Percentiles rank a stretch among this genome's conserved stretches.
Conservation (phyloP, 805 yeast genomes). For the Babjeviella inositovora region DNA sequence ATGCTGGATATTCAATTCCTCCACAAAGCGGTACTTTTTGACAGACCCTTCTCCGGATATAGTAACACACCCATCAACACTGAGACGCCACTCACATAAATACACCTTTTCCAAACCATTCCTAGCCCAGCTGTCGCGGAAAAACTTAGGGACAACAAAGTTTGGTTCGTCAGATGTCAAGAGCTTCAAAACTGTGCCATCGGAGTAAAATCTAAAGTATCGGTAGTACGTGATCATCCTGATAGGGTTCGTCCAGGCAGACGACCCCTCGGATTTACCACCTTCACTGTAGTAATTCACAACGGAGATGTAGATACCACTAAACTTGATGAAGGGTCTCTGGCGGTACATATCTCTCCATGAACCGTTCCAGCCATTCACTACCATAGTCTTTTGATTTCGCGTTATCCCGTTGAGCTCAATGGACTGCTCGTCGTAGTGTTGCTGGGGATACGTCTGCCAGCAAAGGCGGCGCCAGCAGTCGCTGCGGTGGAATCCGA, state of each 20-base stretch:
- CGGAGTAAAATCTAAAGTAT: constrained; percentile 65
- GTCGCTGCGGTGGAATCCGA: constrained; percentile 35
- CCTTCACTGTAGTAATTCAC: constrained; percentile 81
- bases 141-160: constrained; percentile 41
- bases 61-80: constrained; percentile 33
- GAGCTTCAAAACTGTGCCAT: constrained; percentile 59
- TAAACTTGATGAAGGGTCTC: constrained; percentile 66
- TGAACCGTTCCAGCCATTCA: constrained; percentile 20
- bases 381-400: constrained; percentile 17
- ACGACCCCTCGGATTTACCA: constrained; percentile 46
- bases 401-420: constrained; percentile 15
- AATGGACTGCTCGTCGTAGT: constrained; percentile 26
- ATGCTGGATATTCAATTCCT: constrained; percentile 40
- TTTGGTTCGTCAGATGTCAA: constrained; percentile 62
- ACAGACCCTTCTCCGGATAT: constrained; percentile 43
- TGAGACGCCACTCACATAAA: constrained; percentile 41
- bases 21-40: constrained; percentile 43
- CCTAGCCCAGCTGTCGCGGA: constrained; percentile 11
- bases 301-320: constrained; percentile 76
- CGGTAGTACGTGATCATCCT: constrained; percentile 81
- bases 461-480: constrained; percentile 35
- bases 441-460: constrained; percentile 35
- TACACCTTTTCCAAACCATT: constrained; percentile 17
- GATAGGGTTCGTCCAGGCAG: constrained; percentile 59
- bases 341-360: constrained; percentile 37